Evolutionary conservation across 148 eudicot species (phyloP), one percentile per base, ranked within the genome.

Genomic region (Vaccinium corymbosum): DNA sequence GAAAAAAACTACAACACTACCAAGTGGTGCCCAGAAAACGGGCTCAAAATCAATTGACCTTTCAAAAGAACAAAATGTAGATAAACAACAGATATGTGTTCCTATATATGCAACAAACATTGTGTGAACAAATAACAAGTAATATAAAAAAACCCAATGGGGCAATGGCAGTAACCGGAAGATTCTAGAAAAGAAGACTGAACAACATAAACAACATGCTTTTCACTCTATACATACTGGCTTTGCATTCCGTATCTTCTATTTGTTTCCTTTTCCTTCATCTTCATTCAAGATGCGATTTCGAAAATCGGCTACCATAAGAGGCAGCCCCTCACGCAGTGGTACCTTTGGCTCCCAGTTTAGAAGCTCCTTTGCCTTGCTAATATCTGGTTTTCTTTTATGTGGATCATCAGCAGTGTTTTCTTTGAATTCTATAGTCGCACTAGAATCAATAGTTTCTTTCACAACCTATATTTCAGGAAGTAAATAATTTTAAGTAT

Each of bases 321-420:
- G 90, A 61, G 98, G 97, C 74, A 94, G 90, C 27, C 98, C 98
- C 15, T 94, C 93, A 59, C 91, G 89, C 52, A 94, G 85, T 27
- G 98, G 83, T 27, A 94, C 83, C 83, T 92, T 94, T 19, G 98
- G 98, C 87, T 94, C 95, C 98, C 98, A 94, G 87, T 93, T 90
- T 83, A 94, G 88, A 16, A 93, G 90, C 55, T 93, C 95, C 87
- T 92, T 94, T 48, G 96, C 98, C 84, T 89, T 94, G 90, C 90
- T 88, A 85, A 94, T 94, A 92, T 94, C 98, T 51, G 98, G 98
- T 82, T 94, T 94, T 89, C 98, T 89, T 89, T 89, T 93, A 80
- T 94, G 98, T 42, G 98, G 98, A 89, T 94, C 98, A 86, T 94
- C 98, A 29, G 94, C 96, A 49, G 98, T 94, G 86, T 93, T 94